Evolutionary conservation across 2,329 filamentous ascomycete genomes (phyloP), one percentile per base, ranked within the genome.

Genomic region (Trichothecium sympodiale): DNA sequence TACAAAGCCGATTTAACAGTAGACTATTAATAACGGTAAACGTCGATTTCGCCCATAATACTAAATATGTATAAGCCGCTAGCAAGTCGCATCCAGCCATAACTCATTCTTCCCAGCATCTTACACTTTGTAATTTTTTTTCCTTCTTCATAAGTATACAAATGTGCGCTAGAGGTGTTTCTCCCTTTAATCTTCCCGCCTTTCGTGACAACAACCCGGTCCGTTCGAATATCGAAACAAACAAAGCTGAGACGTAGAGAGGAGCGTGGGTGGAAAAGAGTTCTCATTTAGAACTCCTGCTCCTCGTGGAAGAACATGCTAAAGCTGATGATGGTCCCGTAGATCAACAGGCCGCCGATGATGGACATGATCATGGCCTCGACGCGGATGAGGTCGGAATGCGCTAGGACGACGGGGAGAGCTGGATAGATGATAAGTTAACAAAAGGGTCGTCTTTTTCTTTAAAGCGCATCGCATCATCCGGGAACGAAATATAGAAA

Each of bases 231-330:
- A n/a, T n/a, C n/a, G n/a, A n/a, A n/a, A n/a, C n/a, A n/a, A n/a
- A n/a, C n/a, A n/a, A n/a, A n/a, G n/a, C n/a, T n/a, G n/a, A n/a
- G n/a, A n/a, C n/a, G n/a, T n/a, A n/a, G n/a, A n/a, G 20, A 25
- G 20, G 10, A 25, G 20, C 20, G 20, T n/a, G n/a, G n/a, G n/a
- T n/a, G n/a, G 29, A 31, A 31, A 31, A n/a, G 9, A 7, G 16
- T 17, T 12, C 6, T 10, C 17, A 30, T 50, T 64, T 63, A 96
- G 59, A 96, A 98, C 50, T 96, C 91, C 55, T 94, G 83, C 57
- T 96, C 87, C 61, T 96, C 88, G 57, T 89, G 83, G 70, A 98
- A 98, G 67, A 96, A 98, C 78, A 95, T 83, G 46, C 83, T 81
- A 61, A 98, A 98, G 64, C 83, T 91, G 62, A 98, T 93, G 56